Percentiles rank a stretch among this genome's conserved stretches.
phyloP scores from a whole-genome alignment of 257 asterid species.

The Solanum etuberosum region DNA sequence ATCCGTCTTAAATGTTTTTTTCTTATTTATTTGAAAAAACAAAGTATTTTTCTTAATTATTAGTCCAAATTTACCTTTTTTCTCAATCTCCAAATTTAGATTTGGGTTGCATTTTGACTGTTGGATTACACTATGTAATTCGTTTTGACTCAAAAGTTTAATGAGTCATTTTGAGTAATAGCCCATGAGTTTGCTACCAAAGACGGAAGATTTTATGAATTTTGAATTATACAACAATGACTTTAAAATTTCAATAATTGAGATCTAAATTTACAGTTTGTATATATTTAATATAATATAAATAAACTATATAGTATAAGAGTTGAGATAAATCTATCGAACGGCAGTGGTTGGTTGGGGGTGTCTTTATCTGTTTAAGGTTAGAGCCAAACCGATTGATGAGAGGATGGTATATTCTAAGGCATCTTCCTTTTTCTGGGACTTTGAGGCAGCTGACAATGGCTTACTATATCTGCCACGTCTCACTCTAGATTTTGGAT shows the following conservation, averaged over 20 bases:
- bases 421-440: conserved; percentile 24
- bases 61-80: background rate
- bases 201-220: too few relatives aligned
- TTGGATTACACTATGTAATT: background rate
- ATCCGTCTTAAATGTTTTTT: background rate
- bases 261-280: background rate
- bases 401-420: conserved; percentile 23
- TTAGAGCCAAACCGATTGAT: background rate
- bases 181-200: background rate
- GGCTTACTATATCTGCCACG: background rate
- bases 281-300: too few relatives aligned
- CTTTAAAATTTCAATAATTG: background rate
- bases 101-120: background rate
- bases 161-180: background rate
- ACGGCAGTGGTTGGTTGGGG: background rate
- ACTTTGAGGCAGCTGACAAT: background rate
- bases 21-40: background rate
- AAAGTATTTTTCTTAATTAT: background rate
- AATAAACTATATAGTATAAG: too few relatives aligned
- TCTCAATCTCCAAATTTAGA: background rate
- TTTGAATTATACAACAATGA: background rate
- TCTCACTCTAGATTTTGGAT: background rate
- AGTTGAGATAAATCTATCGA: background rate
- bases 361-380: conserved; percentile 3
- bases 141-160: background rate